These are phyloP conservation scores for Ceratobasidium sp. DNA, from an alignment of 1,284 basidiomycete species.

Conservation along the genomic window DNA sequence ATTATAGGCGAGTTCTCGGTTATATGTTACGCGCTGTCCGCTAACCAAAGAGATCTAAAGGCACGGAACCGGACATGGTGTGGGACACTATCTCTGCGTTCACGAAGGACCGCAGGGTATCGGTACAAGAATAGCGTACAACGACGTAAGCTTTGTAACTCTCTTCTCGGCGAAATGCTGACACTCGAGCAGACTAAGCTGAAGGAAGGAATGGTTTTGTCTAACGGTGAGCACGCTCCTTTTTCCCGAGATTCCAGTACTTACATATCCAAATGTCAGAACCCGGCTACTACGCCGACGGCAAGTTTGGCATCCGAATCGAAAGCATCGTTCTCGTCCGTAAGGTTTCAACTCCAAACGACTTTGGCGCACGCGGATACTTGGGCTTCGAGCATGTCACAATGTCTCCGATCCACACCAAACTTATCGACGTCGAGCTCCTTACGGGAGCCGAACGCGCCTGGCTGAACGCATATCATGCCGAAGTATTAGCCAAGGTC, in stretches of 20 bases:
- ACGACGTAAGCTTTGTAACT: constrained; percentile 55
- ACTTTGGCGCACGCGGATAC: constrained; percentile 88
- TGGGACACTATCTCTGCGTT: constrained; percentile 92
- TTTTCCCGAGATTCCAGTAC: constrained; percentile 3
- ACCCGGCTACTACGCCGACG: constrained; percentile 95
- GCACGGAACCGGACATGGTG: constrained; percentile 94
- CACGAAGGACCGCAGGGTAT: constrained; percentile 95
- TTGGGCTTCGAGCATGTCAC: constrained; percentile 88
- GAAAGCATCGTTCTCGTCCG: constrained; percentile 88
- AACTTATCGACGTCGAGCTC: constrained; percentile 77
- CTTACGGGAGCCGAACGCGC: constrained; percentile 75
- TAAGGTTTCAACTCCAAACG: constrained; percentile 78
- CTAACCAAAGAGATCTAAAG: constrained; percentile 56
- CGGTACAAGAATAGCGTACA: constrained; percentile 75
- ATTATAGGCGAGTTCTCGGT: constrained; percentile 60
- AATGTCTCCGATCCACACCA: constrained; percentile 92
- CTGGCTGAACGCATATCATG: constrained; percentile 92
- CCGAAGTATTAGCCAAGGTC: constrained; percentile 81
- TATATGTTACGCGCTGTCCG: constrained; percentile 1
- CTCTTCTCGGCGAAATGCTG: neutral
- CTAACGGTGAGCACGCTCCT: constrained; percentile 70
- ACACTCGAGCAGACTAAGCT: constrained; percentile 63
- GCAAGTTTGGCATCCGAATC: constrained; percentile 92
- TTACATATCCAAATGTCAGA: constrained; percentile 62
- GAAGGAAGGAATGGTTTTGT: constrained; percentile 88